Conservation (phyloP, 768 basidiomycete species). For the Suillus variegatus region DNA sequence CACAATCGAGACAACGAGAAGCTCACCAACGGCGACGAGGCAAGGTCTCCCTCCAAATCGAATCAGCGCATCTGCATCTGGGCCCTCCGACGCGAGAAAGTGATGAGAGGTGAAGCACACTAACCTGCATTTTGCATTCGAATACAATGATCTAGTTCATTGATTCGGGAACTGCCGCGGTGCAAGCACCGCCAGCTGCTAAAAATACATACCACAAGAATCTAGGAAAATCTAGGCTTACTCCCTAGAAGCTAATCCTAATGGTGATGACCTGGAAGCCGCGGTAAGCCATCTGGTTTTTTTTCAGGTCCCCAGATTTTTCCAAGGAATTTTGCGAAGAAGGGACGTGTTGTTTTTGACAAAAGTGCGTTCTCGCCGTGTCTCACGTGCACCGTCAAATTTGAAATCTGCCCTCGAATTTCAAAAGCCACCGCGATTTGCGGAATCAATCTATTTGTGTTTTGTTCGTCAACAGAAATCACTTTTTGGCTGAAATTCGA, state of each 20-base stretch:
- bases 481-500: not conserved
- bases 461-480: not conserved
- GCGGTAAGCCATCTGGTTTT: not conserved
- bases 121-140: not conserved
- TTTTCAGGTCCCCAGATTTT: not conserved
- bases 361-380: not conserved
- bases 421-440: not conserved
- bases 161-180: not conserved
- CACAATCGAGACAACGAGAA: not conserved
- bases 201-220: not conserved
- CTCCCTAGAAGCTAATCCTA: not conserved
- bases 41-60: not conserved
- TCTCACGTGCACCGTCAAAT: not conserved
- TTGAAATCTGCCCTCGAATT: too few species aligned
- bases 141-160: not conserved
- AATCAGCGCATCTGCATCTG: not conserved
- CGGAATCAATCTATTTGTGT: not conserved
- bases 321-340: not conserved
- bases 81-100: not conserved
- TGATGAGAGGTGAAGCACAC: not conserved
- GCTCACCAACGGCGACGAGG: not conserved
- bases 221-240: not conserved
- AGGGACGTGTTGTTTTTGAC: too few species aligned
- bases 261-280: not conserved
- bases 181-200: not conserved